These are phyloP conservation scores for Solanum arcanum DNA, from an alignment of 257 asterid species.

Conservation along the genomic window DNA sequence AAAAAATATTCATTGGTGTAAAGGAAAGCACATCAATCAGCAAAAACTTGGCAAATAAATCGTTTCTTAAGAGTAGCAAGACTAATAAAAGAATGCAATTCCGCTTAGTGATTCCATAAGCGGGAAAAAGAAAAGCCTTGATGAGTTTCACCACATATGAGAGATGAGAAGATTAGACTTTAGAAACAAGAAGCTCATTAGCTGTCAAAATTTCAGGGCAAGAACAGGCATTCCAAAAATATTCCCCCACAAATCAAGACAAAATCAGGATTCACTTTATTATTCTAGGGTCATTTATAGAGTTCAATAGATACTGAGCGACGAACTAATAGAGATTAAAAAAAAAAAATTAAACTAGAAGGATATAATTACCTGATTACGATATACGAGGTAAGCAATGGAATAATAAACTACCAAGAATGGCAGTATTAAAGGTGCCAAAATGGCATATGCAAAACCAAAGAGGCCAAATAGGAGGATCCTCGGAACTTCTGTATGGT, in stretches of 20 bases:
- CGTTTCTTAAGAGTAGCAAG: neutral
- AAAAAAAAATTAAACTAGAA: neutral
- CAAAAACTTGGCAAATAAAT: neutral
- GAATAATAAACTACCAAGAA: constrained; percentile 64
- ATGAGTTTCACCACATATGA: neutral
- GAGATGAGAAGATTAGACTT: neutral
- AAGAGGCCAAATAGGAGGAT: constrained; percentile 38
- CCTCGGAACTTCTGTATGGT: constrained; percentile 82
- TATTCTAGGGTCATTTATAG: neutral
- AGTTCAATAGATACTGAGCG: neutral
- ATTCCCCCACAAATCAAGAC: neutral
- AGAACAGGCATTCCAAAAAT: neutral
- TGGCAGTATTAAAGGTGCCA: constrained; percentile 81
- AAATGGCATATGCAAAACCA: constrained; percentile 51
- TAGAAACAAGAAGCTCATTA: neutral
- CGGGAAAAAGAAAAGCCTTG: neutral
- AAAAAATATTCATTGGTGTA: neutral
- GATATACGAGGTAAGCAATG: constrained; percentile 67
- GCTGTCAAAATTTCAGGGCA: neutral
- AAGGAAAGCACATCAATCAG: neutral
- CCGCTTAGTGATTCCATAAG: neutral
- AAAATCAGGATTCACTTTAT: neutral
- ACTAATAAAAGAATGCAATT: neutral
- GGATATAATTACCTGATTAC: constrained; percentile 55
- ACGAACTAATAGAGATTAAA: neutral